Base-by-base conservation (phyloP, 306 rosid species). In the Betula pendula region DNA sequence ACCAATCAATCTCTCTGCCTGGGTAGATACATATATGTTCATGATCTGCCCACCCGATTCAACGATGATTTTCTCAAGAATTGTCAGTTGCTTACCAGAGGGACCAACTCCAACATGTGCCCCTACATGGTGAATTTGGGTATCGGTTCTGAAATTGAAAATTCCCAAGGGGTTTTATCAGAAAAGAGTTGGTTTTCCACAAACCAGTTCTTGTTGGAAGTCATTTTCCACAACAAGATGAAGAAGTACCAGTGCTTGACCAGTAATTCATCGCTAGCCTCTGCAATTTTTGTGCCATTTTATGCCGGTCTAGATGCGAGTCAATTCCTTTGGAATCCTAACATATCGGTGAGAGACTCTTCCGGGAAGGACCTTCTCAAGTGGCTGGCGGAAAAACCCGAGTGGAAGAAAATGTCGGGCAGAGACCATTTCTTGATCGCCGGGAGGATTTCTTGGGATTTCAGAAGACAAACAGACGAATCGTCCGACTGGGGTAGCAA, bases 381-480 rank as follows among this genome's bases (percentile, higher is more conserved):
- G 3, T 87, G 88, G 91, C 85, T 95, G 20, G 77, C 83, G 0
- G 51, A 40, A 0, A 86, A 42, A 24, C 84, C 88, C 0, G 96
- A 90, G 50, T 95, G 98, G 98, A 79, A 69, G 74, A 87, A 11
- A 79, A 80, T 95, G 96, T 89, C 77, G 84, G 98, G 98, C 1
- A 87, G 96, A 45, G 98, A 95, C 48, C 97, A 95, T 84, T 95
- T 95, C 84, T 76, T 90, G 51, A 76, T 95, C 70, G 90, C 89
- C 0, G 98, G 97, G 8, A 87, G 98, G 77, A 95, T 95, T 76
- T 79, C 98, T 43, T 95, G 97, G 98, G 97, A 92, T 87, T 95
- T 90, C 58, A 89, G 98, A 70, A 84, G 98, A 68, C 85, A 88
- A 53, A 58, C 50, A 29, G 96, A 92, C 68, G 58, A 84, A 13